Evolutionary conservation across 441 rosid genomes (phyloP).

Genomic region (Monsonia emarginata): DNA sequence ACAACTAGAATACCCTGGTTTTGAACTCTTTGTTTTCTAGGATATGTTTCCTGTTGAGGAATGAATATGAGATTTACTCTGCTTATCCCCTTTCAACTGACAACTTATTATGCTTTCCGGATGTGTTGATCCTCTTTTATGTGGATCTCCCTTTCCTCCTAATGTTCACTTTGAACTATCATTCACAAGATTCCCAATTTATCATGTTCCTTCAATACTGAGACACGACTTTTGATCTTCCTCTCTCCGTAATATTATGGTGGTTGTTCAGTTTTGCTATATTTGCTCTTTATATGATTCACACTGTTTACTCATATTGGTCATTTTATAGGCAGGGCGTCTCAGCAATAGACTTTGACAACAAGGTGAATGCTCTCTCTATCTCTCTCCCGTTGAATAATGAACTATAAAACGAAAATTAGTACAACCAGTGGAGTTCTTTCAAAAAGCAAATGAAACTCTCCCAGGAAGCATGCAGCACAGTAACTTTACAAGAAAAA

Average conservation of each 20-base stretch:
- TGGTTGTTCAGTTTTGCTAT: background rate
- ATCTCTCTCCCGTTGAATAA: background rate
- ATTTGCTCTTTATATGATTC: conserved; percentile 3
- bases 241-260: background rate
- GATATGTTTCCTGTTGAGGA: background rate
- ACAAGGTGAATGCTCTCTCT: conserved; percentile 34
- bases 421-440: background rate
- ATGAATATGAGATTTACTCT: background rate
- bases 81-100: background rate
- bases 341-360: conserved; percentile 64
- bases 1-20: background rate
- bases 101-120: background rate
- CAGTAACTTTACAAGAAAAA: background rate
- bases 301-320: conserved; percentile 10
- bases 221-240: background rate
- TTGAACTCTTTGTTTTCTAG: background rate
- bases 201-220: background rate
- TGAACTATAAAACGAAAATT: background rate
- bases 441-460: background rate
- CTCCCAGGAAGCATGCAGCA: background rate
- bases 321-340: conserved; percentile 46
- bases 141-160: background rate
- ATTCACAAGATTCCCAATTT: background rate
- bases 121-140: background rate
- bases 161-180: background rate